Percentiles rank a stretch among this genome's conserved stretches.
Evolutionary conservation across 2,329 filamentous ascomycete genomes (phyloP).

Genomic region (Colletotrichum trifolii): DNA sequence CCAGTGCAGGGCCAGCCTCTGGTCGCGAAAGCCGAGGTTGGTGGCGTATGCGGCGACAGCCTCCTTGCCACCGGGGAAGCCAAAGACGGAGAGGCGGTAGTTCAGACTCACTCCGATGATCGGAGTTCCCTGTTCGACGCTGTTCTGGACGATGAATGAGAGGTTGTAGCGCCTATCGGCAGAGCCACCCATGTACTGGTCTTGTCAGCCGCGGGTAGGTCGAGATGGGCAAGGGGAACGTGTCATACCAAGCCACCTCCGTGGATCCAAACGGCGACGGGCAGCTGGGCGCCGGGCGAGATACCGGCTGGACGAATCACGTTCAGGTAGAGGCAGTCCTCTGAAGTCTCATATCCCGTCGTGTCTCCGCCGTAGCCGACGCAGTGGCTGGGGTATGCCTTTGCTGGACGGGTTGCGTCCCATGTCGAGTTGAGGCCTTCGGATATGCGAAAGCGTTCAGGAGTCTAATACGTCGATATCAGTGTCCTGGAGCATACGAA

Average conservation of each 20-base stretch:
- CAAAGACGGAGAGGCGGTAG: constrained; percentile 59
- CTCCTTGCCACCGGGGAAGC: constrained; percentile 57
- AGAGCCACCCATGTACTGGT: constrained; percentile 43
- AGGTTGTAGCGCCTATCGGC: constrained; percentile 67
- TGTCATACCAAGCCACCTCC: constrained; percentile 46
- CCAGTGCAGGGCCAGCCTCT: constrained; percentile 59
- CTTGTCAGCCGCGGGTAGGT: constrained; percentile 7
- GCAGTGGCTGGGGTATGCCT: constrained; percentile 57
- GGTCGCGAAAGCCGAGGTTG: constrained; percentile 62
- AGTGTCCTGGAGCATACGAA: not conserved
- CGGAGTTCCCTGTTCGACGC: constrained; percentile 56
- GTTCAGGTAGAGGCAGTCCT: constrained; percentile 73
- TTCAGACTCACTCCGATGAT: constrained; percentile 62
- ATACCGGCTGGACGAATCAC: constrained; percentile 65
- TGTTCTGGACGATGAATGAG: constrained; percentile 65
- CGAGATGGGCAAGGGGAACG: too few relatives aligned
- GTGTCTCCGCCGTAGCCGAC: constrained; percentile 58
- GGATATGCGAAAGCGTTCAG: constrained; percentile 60
- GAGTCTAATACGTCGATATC: constrained; percentile 44
- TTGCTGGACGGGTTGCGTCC: constrained; percentile 53
- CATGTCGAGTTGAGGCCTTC: constrained; percentile 59
- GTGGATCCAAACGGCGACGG: constrained; percentile 70
- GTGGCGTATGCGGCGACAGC: constrained; percentile 53
- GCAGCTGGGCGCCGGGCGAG: constrained; percentile 53
- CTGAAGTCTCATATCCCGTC: constrained; percentile 44